These are phyloP conservation scores for Pisolithus marmoratus DNA, from an alignment of 768 basidiomycete species.

Conservation along the genomic window DNA sequence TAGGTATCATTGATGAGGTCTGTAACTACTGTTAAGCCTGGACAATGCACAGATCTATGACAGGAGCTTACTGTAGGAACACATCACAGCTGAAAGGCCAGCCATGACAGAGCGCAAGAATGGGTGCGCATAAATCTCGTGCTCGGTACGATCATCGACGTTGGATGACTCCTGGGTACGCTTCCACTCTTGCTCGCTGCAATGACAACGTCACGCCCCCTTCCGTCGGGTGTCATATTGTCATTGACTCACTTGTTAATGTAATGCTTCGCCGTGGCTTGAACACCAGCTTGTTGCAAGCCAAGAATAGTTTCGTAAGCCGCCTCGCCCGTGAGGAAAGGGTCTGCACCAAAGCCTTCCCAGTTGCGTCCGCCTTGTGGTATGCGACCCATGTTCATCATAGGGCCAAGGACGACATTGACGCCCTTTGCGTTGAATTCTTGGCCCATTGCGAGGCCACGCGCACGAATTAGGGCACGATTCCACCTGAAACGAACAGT, in stretches of 20 bases:
- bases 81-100: constrained; percentile 63
- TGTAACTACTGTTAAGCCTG: constrained; percentile 17
- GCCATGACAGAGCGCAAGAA: constrained; percentile 59
- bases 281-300: constrained; percentile 74
- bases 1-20: constrained; percentile 54
- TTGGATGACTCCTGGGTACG: constrained; percentile 31
- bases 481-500: constrained; percentile 48
- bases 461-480: constrained; percentile 66
- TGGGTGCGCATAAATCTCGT: constrained; percentile 54
- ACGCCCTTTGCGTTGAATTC: constrained; percentile 85
- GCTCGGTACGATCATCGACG: constrained; percentile 41
- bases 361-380: constrained; percentile 83
- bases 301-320: constrained; percentile 78
- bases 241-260: constrained; percentile 52
- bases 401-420: constrained; percentile 70
- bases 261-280: constrained; percentile 83
- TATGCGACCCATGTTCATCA: constrained; percentile 84
- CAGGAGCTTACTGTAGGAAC: constrained; percentile 46
- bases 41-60: background rate
- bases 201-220: background rate
- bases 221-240: no score
- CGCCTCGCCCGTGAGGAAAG: constrained; percentile 75
- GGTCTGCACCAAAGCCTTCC: constrained; percentile 95
- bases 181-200: constrained; percentile 33
- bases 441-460: constrained; percentile 73